Base-by-base conservation (phyloP, 352 stramenopile species). In the Phytophthora niederhauseri region DNA sequence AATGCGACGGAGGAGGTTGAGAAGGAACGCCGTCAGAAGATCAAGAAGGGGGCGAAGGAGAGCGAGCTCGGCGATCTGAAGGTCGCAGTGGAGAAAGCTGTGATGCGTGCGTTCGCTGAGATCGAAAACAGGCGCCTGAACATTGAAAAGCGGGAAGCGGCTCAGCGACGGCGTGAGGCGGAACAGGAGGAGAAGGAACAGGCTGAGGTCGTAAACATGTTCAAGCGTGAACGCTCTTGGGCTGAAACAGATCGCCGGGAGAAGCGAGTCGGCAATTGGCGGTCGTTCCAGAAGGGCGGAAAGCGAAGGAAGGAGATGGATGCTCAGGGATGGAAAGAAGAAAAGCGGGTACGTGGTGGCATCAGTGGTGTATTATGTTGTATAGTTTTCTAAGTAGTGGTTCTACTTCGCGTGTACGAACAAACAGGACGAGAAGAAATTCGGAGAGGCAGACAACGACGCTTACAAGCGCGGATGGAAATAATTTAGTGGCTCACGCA, bases 1-100 rank as follows among this genome's bases (percentile, higher is more conserved):
- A 94, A 90, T 50, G 82, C 86, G 9, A 84, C 71, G 7, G 74
- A 86, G 17, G 79, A 79, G 15, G 86, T 92, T 8, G 74, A 91
- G 8, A 94, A 94, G 46, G 89, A 97, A 51, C 82, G 86, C 4
- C 76, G 79, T 0, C 38, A 74, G 24, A 91, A 93, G 61, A 48
- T 96, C 6, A 94, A 95, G 64, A 97, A 97, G 62, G 89, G 89
- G 6, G 67, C 85, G n/a, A 87, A 88, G 67, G 83, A 90, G 50
- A 83, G 69, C 19, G 82, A 94, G 30, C 72, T 96, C 8, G 83
- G 78, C 2, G 81, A 91, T 48, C 48, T 88, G 6, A 65, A 85
- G 11, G 82, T 91, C 6, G 78, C 83, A 50, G 75, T 87, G 11
- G 87, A 96, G 14, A 94, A 94, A 55, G 82, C 82, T 0, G 83